Evolutionary conservation across 2,329 filamentous ascomycete species (phyloP).

Genomic region (Colletotrichum destructivum): DNA sequence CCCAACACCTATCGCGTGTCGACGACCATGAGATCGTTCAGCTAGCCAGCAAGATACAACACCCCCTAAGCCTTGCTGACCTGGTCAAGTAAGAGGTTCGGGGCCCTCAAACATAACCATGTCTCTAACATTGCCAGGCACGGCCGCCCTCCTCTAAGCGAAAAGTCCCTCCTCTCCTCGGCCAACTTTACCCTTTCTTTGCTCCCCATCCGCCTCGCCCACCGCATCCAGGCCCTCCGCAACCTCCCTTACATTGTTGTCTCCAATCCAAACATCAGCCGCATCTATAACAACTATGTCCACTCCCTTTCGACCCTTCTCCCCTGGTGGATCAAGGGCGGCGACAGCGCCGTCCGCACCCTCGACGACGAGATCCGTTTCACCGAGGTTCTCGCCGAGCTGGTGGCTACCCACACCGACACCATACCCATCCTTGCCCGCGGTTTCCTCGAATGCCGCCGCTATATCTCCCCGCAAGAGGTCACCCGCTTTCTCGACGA

Average conservation of each 20-base stretch:
- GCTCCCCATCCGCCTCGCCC: slow-evolving; percentile 91
- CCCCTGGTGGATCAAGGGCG: slow-evolving; percentile 72
- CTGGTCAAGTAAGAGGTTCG: slow-evolving; percentile 79
- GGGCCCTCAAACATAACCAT: not conserved
- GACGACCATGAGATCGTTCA: slow-evolving; percentile 76
- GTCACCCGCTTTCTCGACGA: slow-evolving; percentile 95
- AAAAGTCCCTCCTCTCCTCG: slow-evolving; percentile 85
- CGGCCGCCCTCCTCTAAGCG: slow-evolving; percentile 87
- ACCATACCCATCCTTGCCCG: slow-evolving; percentile 94
- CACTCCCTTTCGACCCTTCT: slow-evolving; percentile 93
- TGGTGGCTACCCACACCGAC: slow-evolving; percentile 95
- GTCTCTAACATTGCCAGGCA: slow-evolving; percentile 61
- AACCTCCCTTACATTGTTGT: slow-evolving; percentile 98
- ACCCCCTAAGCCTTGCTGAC: slow-evolving; percentile 88
- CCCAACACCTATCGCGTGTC: slow-evolving; percentile 42
- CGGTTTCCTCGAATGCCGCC: slow-evolving; percentile 92
- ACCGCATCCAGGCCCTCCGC: slow-evolving; percentile 92
- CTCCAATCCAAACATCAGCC: slow-evolving; percentile 94
- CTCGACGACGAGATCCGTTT: slow-evolving; percentile 92
- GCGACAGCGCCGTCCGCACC: slow-evolving; percentile 72
- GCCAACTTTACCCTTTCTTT: slow-evolving; percentile 97
- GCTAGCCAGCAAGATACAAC: slow-evolving; percentile 83
- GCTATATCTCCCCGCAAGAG: slow-evolving; percentile 86
- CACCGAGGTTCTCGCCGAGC: slow-evolving; percentile 91
- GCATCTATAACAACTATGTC: slow-evolving; percentile 96